Evolutionary conservation across 2,329 filamentous ascomycete genomes (phyloP).

Genomic region (Didymosphaeria variabile): DNA sequence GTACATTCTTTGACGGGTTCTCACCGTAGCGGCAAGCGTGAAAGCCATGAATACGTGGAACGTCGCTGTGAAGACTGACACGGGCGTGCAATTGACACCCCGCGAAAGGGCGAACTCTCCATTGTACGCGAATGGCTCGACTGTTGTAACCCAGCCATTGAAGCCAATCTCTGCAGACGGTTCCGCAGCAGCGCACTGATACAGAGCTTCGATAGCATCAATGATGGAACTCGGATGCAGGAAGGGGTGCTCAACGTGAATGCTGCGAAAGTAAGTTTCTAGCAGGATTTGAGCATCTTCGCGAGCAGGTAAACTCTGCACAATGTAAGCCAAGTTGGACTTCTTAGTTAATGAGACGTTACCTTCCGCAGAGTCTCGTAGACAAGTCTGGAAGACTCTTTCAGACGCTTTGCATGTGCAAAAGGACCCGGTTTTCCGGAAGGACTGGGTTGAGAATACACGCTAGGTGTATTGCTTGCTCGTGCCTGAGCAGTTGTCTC

Average conservation of each 20-base stretch:
- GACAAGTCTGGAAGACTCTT: slow-evolving; percentile 14
- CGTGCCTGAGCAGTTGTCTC: slow-evolving; percentile 7
- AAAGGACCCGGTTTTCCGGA: slow-evolving; percentile 11
- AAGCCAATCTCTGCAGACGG: slow-evolving; percentile 23
- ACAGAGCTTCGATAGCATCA: slow-evolving; percentile 35
- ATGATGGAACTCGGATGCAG: slow-evolving; percentile 38
- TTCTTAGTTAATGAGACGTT: not conserved
- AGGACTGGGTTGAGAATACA: slow-evolving; percentile 6
- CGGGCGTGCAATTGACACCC: slow-evolving; percentile 13
- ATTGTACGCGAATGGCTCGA: slow-evolving; percentile 37
- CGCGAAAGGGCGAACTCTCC: slow-evolving; percentile 26
- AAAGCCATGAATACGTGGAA: slow-evolving; percentile 51
- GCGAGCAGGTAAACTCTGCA: slow-evolving; percentile 26
- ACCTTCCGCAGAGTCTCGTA: slow-evolving; percentile 14
- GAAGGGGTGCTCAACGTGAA: slow-evolving; percentile 45
- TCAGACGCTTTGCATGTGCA: slow-evolving; percentile 14
- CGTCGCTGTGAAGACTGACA: slow-evolving; percentile 32
- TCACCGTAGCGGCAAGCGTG: slow-evolving; percentile 46
- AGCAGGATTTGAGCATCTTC: slow-evolving; percentile 35
- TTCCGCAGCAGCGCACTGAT: slow-evolving; percentile 27
- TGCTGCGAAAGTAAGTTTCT: slow-evolving; percentile 36
- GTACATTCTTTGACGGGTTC: slow-evolving; percentile 46
- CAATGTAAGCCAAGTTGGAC: not conserved
- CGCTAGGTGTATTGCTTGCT: not conserved
- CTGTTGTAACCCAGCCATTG: slow-evolving; percentile 35